phyloP scores from a whole-genome alignment of 345 rosid species.

The Durio zibethinus region DNA sequence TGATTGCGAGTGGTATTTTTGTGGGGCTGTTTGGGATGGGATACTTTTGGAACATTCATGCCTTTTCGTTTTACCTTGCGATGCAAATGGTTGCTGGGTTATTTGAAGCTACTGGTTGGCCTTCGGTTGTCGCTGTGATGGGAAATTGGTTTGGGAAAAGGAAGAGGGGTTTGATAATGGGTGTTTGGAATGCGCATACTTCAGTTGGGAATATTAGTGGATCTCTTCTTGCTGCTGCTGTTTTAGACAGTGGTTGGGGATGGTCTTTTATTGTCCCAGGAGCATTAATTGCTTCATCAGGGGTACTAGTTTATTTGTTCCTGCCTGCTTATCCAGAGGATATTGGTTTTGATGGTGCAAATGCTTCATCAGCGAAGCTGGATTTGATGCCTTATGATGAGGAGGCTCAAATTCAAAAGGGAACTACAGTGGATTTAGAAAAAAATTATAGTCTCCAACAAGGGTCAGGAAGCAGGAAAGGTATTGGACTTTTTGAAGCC shows the following conservation, averaged over 20 bases:
- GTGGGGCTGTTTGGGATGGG: slow-evolving; percentile 93
- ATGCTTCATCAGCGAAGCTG: slow-evolving; percentile 14
- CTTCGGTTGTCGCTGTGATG: slow-evolving; percentile 93
- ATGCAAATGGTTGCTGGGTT: slow-evolving; percentile 92
- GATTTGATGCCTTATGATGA: slow-evolving; percentile 25
- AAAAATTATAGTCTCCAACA: neutral
- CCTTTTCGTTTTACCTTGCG: slow-evolving; percentile 55
- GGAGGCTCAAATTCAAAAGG: slow-evolving; percentile 36
- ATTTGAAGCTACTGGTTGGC: slow-evolving; percentile 97
- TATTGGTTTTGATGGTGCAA: slow-evolving; percentile 58
- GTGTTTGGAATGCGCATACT: slow-evolving; percentile 96
- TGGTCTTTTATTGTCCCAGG: slow-evolving; percentile 92
- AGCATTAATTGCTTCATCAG: slow-evolving; percentile 58
- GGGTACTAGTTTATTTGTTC: slow-evolving; percentile 70
- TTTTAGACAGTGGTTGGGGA: slow-evolving; percentile 91
- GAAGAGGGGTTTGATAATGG: slow-evolving; percentile 96
- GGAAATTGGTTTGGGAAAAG: slow-evolving; percentile 93
- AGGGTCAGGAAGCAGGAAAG: slow-evolving; percentile 48
- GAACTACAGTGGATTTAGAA: slow-evolving; percentile 10
- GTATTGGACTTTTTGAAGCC: slow-evolving; percentile 84
- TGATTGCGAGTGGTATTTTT: slow-evolving; percentile 88
- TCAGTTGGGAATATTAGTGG: slow-evolving; percentile 88
- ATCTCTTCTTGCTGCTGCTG: slow-evolving; percentile 87
- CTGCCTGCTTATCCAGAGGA: slow-evolving; percentile 94
- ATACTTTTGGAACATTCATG: slow-evolving; percentile 72